Conservation (phyloP, 257 asterid genomes). For the Solanum okadae region DNA sequence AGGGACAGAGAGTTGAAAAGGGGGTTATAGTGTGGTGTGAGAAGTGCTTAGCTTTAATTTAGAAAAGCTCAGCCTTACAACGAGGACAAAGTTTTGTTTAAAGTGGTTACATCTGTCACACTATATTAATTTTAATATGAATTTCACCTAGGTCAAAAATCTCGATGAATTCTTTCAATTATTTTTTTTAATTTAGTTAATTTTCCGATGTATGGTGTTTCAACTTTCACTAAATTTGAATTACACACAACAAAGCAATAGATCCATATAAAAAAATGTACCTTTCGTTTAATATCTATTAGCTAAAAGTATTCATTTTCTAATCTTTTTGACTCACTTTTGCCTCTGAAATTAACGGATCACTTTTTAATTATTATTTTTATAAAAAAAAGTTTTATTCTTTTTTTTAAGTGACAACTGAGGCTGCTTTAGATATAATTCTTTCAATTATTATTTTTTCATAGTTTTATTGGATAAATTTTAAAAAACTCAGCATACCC, state of each 20-base stretch:
- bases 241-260: too few species aligned
- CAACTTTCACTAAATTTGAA: too few species aligned
- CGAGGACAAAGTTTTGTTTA: slow-evolving; percentile 4
- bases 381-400: too few species aligned
- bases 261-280: too few species aligned
- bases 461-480: not conserved
- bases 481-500: not conserved
- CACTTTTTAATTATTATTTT: too few species aligned
- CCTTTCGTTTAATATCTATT: too few species aligned
- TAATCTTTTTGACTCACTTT: too few species aligned
- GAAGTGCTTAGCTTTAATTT: slow-evolving; percentile 3
- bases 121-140: not conserved
- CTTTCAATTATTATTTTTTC: not conserved
- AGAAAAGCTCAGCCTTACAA: slow-evolving; percentile 5
- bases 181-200: too few species aligned
- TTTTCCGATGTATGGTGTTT: too few species aligned
- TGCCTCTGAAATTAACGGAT: too few species aligned
- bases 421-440: not conserved
- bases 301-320: too few species aligned
- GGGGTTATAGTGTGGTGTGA: not conserved
- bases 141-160: not conserved
- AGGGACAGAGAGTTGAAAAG: not conserved
- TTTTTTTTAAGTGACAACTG: not conserved
- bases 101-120: not conserved
- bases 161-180: not conserved